These are phyloP conservation scores for Saccharomycopsis synnaedendra DNA, from an alignment of 805 yeast genomes.

Conservation along the genomic window DNA sequence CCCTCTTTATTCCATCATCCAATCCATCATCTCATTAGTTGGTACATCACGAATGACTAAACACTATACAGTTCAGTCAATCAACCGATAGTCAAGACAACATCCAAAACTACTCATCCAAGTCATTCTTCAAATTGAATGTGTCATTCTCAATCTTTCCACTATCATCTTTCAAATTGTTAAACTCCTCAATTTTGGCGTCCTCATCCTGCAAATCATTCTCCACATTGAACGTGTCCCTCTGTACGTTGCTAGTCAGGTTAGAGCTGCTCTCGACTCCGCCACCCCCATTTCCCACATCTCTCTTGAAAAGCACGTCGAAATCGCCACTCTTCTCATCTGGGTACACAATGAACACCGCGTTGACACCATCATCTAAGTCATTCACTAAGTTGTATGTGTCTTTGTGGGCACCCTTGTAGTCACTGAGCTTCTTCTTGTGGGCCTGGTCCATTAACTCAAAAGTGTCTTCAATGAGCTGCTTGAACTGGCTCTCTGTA, in stretches of 20 bases:
- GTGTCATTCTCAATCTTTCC: constrained; percentile 7
- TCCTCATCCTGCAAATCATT: constrained; percentile 6
- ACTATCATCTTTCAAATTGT: constrained; percentile 4
- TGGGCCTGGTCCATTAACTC: constrained; percentile 2
- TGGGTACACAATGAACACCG: constrained; percentile 6
- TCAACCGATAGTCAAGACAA: no score
- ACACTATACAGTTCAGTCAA: no score
- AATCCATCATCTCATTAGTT: no score
- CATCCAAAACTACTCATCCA: not conserved
- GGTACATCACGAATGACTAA: no score
- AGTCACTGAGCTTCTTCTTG: constrained; percentile 5
- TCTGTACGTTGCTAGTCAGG: not conserved
- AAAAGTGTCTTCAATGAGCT: constrained; percentile 8
- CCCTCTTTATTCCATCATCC: no score
- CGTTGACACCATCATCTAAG: not conserved
- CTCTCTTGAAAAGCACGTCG: constrained; percentile 6
- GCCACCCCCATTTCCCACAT: not conserved
- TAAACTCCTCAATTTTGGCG: constrained; percentile 3
- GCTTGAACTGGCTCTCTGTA: constrained; percentile 1
- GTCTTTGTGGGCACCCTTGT: not conserved
- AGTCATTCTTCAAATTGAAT: constrained; percentile 8
- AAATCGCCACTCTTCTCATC: constrained; percentile 9
- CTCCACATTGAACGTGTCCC: constrained; percentile 1
- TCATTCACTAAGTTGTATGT: constrained; percentile 1
- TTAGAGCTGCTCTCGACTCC: not conserved